Conservation (phyloP, 331 rosid species). For the Acacia concinna region DNA sequence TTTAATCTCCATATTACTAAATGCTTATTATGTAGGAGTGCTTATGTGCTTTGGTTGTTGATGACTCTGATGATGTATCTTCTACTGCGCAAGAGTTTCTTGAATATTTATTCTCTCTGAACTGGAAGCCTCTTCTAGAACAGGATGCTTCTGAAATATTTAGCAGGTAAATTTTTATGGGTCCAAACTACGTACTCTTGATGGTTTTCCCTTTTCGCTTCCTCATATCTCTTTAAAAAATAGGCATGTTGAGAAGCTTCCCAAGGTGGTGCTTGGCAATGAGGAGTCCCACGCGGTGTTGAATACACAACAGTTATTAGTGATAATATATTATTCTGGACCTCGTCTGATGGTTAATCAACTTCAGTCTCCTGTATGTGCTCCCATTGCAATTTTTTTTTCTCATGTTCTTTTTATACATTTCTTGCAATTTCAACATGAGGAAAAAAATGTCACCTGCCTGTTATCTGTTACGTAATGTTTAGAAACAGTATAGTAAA, state of each 20-base stretch:
- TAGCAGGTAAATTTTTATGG: conserved; percentile 56
- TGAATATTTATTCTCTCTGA: conserved; percentile 48
- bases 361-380: conserved; percentile 85
- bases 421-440: conserved; percentile 6
- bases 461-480: not conserved
- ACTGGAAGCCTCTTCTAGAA: conserved; percentile 48
- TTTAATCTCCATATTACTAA: conserved; percentile 26
- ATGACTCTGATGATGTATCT: conserved; percentile 76
- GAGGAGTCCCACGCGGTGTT: conserved; percentile 74
- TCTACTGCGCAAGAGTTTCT: conserved; percentile 73
- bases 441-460: not conserved
- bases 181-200: conserved; percentile 23
- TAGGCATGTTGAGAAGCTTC: conserved; percentile 91
- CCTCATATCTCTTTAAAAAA: conserved; percentile 26
- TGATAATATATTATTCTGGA: conserved; percentile 82
- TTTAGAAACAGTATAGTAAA: not conserved
- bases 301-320: conserved; percentile 69
- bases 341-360: conserved; percentile 76
- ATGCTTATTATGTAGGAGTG: conserved; percentile 86
- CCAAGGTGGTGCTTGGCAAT: conserved; percentile 80
- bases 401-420: conserved; percentile 14
- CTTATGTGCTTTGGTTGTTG: conserved; percentile 75
- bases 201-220: not conserved
- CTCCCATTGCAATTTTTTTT: conserved; percentile 18
- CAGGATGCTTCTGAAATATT: conserved; percentile 64